Base-by-base conservation (phyloP, 805 yeast genomes). In the Isabelozyma gotoi region DNA sequence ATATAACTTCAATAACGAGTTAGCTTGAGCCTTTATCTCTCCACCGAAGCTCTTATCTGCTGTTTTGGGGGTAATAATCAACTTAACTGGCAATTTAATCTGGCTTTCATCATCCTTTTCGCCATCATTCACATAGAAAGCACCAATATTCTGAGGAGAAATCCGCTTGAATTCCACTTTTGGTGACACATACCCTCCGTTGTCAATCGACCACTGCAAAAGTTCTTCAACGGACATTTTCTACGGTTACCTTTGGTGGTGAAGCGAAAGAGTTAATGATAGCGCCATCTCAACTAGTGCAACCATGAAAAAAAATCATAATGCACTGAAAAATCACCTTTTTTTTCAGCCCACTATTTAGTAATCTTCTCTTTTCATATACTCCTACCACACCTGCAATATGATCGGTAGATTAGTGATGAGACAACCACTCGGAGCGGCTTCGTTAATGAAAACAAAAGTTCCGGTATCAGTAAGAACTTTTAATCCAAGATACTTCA, bases 1-100 rank as follows among this genome's bases (percentile, higher is more conserved):
- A 41, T 45, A 68, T 24, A 71, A 45, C 51, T 71, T 71, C 33
- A 67, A 49, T n/a, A 68, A 43, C 2, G 64, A 44, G 44, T 71
- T 71, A 19, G 55, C 47, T 32, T 59, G 60, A 5, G 46, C 36
- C n/a, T 10, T 24, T 10, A 24, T 24, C n/a, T n/a, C n/a, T n/a
- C n/a, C n/a, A 24, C 7, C 12, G 29, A 24, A 24, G 1, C 61
- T 50, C 19, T 52, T 48, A 8, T 37, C 34, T 7, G 72, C 68
- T 29, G 51, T 53, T 15, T 55, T 44, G 11, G 61, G 40, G 2
- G 65, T 56, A 18, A 63, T 47, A 8, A 52, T 47, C 10, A 58
- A 31, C 5, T 46, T 38, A 3, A 50, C 31, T 1, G 65, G 65
- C 16, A 60, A 48, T 40, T 50, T 51, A 16, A 65, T 45, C 38